Evolutionary conservation across 192 early-diverging fungal genomes (phyloP).

Genomic region (Mortierella antarctica): DNA sequence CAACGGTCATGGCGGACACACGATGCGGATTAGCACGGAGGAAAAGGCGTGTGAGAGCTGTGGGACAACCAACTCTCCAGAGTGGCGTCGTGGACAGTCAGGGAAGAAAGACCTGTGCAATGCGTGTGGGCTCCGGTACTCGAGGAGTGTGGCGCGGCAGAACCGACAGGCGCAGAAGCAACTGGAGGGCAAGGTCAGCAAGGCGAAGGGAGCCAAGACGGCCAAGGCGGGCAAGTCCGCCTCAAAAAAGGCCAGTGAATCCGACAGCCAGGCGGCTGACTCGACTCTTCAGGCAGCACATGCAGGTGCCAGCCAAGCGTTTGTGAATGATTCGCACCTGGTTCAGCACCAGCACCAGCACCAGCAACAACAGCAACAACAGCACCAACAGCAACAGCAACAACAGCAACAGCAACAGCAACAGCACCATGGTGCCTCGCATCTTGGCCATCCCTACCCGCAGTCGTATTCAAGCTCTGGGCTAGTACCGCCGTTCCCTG

Average conservation of each 20-base stretch:
- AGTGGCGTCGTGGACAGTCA: conserved; percentile 67
- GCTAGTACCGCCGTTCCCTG: too few relatives aligned
- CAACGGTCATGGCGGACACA: conserved; percentile 18
- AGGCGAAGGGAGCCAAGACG: conserved; percentile 29
- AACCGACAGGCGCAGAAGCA: conserved; percentile 55
- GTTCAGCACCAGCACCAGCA: too few relatives aligned
- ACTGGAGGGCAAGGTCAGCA: conserved; percentile 27
- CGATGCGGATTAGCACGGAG: conserved; percentile 26
- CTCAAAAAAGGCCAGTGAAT: conserved; percentile 2
- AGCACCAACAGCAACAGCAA: not conserved
- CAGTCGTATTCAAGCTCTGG: too few relatives aligned
- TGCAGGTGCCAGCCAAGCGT: too few relatives aligned
- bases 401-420: not conserved
- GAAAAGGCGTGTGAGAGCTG: conserved; percentile 59
- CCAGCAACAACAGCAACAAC: not conserved
- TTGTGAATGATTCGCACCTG: too few relatives aligned
- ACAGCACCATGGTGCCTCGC: too few relatives aligned
- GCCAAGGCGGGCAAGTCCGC: conserved; percentile 16
- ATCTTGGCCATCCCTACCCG: too few relatives aligned
- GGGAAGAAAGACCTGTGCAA: conserved; percentile 69
- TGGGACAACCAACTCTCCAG: conserved; percentile 62
- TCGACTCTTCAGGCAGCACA: too few relatives aligned
- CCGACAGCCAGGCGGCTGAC: not conserved
- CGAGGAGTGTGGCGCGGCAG: conserved; percentile 53
- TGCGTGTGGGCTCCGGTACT: conserved; percentile 66